These are phyloP conservation scores for Diospyros lotus DNA, from an alignment of 148 eudicot genomes.

Conservation along the genomic window DNA sequence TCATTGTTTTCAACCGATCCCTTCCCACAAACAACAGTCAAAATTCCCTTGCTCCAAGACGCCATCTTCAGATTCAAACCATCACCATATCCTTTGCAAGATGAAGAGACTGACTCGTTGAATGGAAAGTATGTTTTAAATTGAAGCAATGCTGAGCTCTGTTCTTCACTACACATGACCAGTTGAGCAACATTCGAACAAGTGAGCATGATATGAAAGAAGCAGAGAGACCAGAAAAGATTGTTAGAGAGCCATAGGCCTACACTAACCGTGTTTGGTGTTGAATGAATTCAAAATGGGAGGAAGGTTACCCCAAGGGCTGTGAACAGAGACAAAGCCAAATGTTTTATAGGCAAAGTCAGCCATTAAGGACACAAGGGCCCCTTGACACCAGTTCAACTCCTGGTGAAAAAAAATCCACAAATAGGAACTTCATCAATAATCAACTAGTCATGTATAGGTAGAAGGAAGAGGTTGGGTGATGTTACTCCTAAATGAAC, in stretches of 20 bases:
- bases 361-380: too few species aligned
- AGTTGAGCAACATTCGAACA: neutral
- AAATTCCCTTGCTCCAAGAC: slow-evolving; percentile 12
- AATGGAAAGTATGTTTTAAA: slow-evolving; percentile 1
- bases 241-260: neutral
- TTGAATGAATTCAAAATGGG: neutral
- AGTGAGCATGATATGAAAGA: neutral
- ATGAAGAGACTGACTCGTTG: neutral
- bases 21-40: slow-evolving; percentile 27
- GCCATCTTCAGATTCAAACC: slow-evolving; percentile 1
- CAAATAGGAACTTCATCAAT: too few species aligned
- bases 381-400: too few species aligned
- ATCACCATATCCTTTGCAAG: neutral
- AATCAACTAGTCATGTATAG: too few species aligned
- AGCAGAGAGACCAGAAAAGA: neutral
- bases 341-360: too few species aligned
- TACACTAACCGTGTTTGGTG: neutral
- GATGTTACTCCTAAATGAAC: too few species aligned
- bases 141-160: slow-evolving; percentile 14
- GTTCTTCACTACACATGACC: slow-evolving; percentile 3
- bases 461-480: too few species aligned
- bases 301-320: neutral
- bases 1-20: slow-evolving; percentile 11
- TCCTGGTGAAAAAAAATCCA: too few species aligned
- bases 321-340: too few species aligned